Evolutionary conservation across 73 alveolate genomes (phyloP).

Genomic region (Paramecium caudatum): DNA sequence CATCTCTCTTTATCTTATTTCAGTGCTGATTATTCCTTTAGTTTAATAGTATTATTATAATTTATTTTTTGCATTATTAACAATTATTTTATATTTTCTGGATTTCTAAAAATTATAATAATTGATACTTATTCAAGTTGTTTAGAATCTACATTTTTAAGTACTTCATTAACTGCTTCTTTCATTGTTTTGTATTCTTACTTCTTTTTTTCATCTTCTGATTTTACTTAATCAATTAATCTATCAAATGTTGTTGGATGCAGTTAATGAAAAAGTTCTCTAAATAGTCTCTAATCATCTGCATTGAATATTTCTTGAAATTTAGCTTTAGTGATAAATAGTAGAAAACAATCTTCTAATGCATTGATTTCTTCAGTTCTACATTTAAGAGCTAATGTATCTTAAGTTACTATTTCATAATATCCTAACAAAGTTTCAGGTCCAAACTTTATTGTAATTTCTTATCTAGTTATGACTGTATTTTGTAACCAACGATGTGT

Average conservation of each 20-base stretch:
- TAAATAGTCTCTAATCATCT: slow-evolving; percentile 54
- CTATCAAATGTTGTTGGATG: slow-evolving; percentile 66
- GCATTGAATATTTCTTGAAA: slow-evolving; percentile 70
- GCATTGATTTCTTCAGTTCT: slow-evolving; percentile 75
- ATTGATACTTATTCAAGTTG: neutral
- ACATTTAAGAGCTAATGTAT: slow-evolving; percentile 23
- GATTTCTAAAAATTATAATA: neutral
- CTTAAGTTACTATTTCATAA: slow-evolving; percentile 65
- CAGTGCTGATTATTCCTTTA: neutral
- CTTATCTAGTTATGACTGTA: slow-evolving; percentile 41
- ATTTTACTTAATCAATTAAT: slow-evolving; percentile 57
- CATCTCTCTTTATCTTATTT: slow-evolving; percentile 36
- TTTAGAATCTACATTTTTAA: neutral
- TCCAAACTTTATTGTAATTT: slow-evolving; percentile 48
- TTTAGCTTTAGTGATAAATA: slow-evolving; percentile 14
- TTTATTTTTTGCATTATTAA: slow-evolving; percentile 22
- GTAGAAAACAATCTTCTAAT: slow-evolving; percentile 53
- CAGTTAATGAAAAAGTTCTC: slow-evolving; percentile 43
- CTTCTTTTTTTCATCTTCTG: slow-evolving; percentile 64
- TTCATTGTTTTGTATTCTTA: slow-evolving; percentile 18
- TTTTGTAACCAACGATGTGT: slow-evolving; percentile 51
- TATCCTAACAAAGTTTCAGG: slow-evolving; percentile 62
- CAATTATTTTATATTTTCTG: neutral
- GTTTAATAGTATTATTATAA: slow-evolving; percentile 30
- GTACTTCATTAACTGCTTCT: slow-evolving; percentile 7